phyloP scores from a whole-genome alignment of 163 green algal species.

The Coccomyxa subellipsoidea region DNA sequence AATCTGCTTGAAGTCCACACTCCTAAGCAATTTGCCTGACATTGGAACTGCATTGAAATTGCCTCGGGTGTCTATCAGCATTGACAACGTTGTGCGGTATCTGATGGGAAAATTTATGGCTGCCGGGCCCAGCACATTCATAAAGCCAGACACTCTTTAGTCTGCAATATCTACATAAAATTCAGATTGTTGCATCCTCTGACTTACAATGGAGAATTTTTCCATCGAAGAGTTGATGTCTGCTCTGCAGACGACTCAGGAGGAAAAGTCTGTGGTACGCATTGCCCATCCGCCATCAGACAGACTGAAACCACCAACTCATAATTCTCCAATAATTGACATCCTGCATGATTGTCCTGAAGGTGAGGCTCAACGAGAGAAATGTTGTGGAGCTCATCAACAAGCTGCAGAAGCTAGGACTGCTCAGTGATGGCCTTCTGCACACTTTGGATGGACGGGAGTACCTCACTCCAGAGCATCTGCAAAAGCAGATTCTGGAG shows the following conservation, averaged over 20 bases:
- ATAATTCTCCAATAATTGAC: too few species aligned
- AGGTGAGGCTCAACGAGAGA: conserved; percentile 77
- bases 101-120: too few species aligned
- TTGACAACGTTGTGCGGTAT: too few species aligned
- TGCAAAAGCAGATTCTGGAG: conserved; percentile 40
- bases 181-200: too few species aligned
- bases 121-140: too few species aligned
- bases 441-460: conserved; percentile 86
- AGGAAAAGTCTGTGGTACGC: conserved; percentile 40
- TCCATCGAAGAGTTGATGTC: conserved; percentile 48
- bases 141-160: too few species aligned
- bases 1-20: too few species aligned
- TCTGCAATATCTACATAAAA: too few species aligned
- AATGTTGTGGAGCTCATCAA: conserved; percentile 94
- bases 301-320: neutral
- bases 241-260: conserved; percentile 43
- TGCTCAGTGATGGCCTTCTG: conserved; percentile 76
- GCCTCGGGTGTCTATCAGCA: too few species aligned
- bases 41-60: too few species aligned
- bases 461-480: conserved; percentile 75
- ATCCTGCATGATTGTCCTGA: too few species aligned
- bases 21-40: too few species aligned
- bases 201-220: conserved; percentile 30
- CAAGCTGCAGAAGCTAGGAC: conserved; percentile 74
- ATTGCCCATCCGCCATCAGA: neutral